Base-by-base conservation (phyloP, 78 protist genomes). In the Chrysochromulina parva region DNA sequence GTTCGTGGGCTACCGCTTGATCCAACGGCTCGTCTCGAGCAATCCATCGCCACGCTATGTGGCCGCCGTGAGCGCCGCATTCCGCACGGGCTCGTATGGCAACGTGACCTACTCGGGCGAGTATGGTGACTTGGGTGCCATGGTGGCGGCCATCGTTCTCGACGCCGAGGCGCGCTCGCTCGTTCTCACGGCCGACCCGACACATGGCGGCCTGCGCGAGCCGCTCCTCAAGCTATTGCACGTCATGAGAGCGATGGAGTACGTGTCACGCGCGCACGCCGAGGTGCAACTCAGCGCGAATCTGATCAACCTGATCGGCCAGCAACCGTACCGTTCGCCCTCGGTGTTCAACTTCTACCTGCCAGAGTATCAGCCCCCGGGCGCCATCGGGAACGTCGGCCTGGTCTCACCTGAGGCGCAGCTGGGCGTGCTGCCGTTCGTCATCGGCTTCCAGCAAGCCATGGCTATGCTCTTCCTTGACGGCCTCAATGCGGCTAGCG, bases 31-130 rank as follows among this genome's bases (percentile, higher is more conserved):
- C 67, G 69, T 59, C 71, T 58, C 89, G 5, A 58, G 71, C 71
- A 85, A 85, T 20, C 89, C 89, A 17, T 85, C 89, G 54, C 71
- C 89, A 20, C 11, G 71, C 58, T 85, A 85, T 38, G 7, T 85
- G 47, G 6, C 11, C 4, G 22, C 9, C 22, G 6, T 6, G 6
- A 71, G 11, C 48, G 71, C 17, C 38, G 89, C 89, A 22, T 85
- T 85, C 66, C 6, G 3, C 14, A 58, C 89, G 60, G 89, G 89
- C 50, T 2, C 7, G 66, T 28, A 85, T 53, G 78, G 24, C 3
- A 38, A 71, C 78, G 20, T 59, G 5, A 54, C 67, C 24, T 69
- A 69, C 50, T 38, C 38, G 38, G 38, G 47, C n/a, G 71, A 17
- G 53, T 85, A 85, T 38, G 89, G 89, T 26, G 66, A 55, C 28